These are phyloP conservation scores for Metschnikowia aberdeeniae DNA, from an alignment of 805 yeast species.

Conservation along the genomic window DNA sequence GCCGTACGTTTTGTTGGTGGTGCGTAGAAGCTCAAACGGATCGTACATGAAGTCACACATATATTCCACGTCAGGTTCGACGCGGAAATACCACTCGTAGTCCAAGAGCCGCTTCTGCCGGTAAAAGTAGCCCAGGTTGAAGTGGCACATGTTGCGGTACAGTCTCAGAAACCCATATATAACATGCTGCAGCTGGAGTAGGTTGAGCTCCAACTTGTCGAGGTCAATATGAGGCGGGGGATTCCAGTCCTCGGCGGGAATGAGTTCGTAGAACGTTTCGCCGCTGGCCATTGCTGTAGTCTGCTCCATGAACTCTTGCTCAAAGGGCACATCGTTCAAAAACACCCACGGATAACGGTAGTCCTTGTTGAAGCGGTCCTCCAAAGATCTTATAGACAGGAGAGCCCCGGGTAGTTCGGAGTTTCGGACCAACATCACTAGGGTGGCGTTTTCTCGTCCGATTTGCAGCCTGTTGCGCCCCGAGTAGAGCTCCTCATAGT, in stretches of 20 bases:
- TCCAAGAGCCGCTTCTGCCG: slow-evolving; percentile 40
- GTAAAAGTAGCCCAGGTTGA: slow-evolving; percentile 62
- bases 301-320: slow-evolving; percentile 36
- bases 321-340: slow-evolving; percentile 41
- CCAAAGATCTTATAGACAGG: slow-evolving; percentile 38
- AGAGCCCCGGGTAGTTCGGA: slow-evolving; percentile 73
- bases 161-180: slow-evolving; percentile 47
- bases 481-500: slow-evolving; percentile 17
- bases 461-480: slow-evolving; percentile 30
- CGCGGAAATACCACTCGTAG: slow-evolving; percentile 57
- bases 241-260: slow-evolving; percentile 39
- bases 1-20: slow-evolving; percentile 45
- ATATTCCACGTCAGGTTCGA: slow-evolving; percentile 55
- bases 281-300: slow-evolving; percentile 45
- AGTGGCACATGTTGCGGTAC: slow-evolving; percentile 68
- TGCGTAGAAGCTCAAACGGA: slow-evolving; percentile 43
- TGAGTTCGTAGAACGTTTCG: slow-evolving; percentile 36
- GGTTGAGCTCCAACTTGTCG: slow-evolving; percentile 22
- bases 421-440: slow-evolving; percentile 84
- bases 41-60: slow-evolving; percentile 57
- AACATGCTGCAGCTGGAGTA: slow-evolving; percentile 24
- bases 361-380: slow-evolving; percentile 39
- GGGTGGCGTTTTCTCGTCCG: slow-evolving; percentile 75
- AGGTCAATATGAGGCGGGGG: slow-evolving; percentile 35
- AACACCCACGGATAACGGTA: slow-evolving; percentile 44